Percentiles rank a stretch among this genome's conserved stretches.
Conservation (phyloP, 2,329 filamentous ascomycete genomes). For the Colletotrichum karsti region DNA sequence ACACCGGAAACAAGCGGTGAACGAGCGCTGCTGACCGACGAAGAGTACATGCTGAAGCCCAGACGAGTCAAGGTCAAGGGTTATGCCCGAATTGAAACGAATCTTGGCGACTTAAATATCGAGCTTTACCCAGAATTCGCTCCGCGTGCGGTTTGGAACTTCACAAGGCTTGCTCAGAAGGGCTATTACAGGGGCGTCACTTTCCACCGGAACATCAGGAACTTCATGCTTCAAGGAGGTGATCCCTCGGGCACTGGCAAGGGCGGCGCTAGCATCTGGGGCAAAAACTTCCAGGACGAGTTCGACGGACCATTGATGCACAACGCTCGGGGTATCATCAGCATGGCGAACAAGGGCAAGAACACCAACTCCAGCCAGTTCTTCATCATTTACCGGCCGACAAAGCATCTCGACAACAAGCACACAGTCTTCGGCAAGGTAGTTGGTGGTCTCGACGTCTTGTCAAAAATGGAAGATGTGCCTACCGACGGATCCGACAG, state of each 20-base stretch:
- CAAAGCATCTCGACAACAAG: conserved; percentile 89
- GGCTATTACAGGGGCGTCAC: conserved; percentile 87
- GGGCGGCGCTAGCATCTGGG: conserved; percentile 92
- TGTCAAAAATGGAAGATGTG: conserved; percentile 80
- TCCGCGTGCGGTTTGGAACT: conserved; percentile 96
- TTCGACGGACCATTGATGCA: conserved; percentile 91
- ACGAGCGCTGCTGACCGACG: conserved; percentile 85
- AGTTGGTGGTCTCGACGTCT: conserved; percentile 76
- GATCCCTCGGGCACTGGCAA: conserved; percentile 92
- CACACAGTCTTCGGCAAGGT: conserved; percentile 96
- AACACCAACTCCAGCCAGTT: conserved; percentile 96
- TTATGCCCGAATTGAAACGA: conserved; percentile 90
- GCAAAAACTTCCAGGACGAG: conserved; percentile 93
- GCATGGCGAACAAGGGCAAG: conserved; percentile 99
- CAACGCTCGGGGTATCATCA: conserved; percentile 79
- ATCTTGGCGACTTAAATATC: conserved; percentile 83
- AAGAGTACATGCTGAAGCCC: conserved; percentile 96
- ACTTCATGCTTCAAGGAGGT: conserved; percentile 98
- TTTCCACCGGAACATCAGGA: conserved; percentile 94
- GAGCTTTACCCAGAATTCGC: conserved; percentile 92
- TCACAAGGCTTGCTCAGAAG: conserved; percentile 84
- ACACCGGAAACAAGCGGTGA: conserved; percentile 92
- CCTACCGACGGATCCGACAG: conserved; percentile 79
- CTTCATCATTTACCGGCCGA: conserved; percentile 89
- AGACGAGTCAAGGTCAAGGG: conserved; percentile 89